Evolutionary conservation across 495 filamentous ascomycete species (phyloP), one percentile per base, ranked within the genome.

Genomic region (Hypoxylon subgilvum): DNA sequence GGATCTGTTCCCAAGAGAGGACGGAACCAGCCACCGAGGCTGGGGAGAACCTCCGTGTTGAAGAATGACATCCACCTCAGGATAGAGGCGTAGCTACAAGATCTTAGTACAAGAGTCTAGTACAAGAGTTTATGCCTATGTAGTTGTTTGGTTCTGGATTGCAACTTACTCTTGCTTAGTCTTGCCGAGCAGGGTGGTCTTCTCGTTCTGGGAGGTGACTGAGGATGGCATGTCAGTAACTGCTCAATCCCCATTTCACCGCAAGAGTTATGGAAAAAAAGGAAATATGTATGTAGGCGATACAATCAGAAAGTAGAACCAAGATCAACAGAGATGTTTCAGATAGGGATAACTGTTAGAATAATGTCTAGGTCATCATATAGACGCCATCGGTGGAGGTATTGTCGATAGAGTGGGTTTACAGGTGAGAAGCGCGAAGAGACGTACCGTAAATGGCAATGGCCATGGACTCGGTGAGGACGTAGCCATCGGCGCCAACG

Each of bases 181-280:
- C 86, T 97, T 97, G 70, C 94, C 94, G 57, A 99, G 83, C 44
- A 99, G 90, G 61, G 91, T 92, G 61, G 95, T 99, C 86, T 97
- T 97, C 86, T 97, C 94, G 76, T 99, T 97, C 81, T 99, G 94
- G 67, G 94, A 96, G 71, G 94, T 91, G 70, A 99, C 94, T 98
- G 72, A 30, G 30, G 54, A 49, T 46, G 18, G 42, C 18, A 51
- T 62, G 70, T 79, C 74, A 82, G 72, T 14, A 17, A n/a, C 31
- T 65, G 46, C 51, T 40, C 54, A 56, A 53, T n/a, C n/a, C 63
- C 25, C 43, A 63, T 66, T 57, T 60, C 67, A 42, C 18, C 17
- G 18, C 49, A 50, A 38, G 65, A 41, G 42, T 39, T 36, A 10
- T 3, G 34, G 7, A 31, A 40, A 50, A 14, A 23, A 47, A 18